phyloP scores from a whole-genome alignment of 192 early-diverging fungal species.

The Coemansia sp. region DNA sequence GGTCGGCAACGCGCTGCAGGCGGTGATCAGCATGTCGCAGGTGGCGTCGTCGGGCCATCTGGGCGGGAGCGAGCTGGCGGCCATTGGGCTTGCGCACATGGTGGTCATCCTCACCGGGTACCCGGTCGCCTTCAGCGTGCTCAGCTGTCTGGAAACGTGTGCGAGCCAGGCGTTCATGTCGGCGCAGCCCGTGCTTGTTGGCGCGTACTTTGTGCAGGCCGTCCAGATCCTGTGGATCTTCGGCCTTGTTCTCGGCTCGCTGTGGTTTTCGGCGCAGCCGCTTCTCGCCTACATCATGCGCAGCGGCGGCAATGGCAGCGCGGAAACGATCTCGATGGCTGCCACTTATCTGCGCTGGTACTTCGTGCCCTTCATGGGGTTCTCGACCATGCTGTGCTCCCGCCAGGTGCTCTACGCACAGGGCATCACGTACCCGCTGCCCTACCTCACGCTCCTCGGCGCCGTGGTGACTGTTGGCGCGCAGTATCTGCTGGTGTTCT shows the following conservation, averaged over 20 bases:
- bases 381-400: slow-evolving; percentile 28
- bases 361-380: slow-evolving; percentile 47
- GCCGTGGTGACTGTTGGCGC: slow-evolving; percentile 23
- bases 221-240: slow-evolving; percentile 41
- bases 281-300: slow-evolving; percentile 23
- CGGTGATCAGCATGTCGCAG: slow-evolving; percentile 65
- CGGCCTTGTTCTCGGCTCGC: slow-evolving; percentile 37
- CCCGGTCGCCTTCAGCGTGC: slow-evolving; percentile 67
- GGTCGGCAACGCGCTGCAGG: slow-evolving; percentile 63
- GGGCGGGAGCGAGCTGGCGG: slow-evolving; percentile 65
- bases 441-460: slow-evolving; percentile 44
- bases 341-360: slow-evolving; percentile 50
- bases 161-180: slow-evolving; percentile 71
- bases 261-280: slow-evolving; percentile 34
- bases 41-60: slow-evolving; percentile 68
- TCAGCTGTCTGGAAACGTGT: slow-evolving; percentile 77
- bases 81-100: slow-evolving; percentile 72
- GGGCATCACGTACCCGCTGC: slow-evolving; percentile 49
- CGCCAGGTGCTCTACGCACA: slow-evolving; percentile 49
- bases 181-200: slow-evolving; percentile 41
- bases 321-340: slow-evolving; percentile 13
- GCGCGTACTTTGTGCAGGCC: slow-evolving; percentile 45
- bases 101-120: slow-evolving; percentile 74
- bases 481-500: slow-evolving; percentile 49
- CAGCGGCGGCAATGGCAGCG: slow-evolving; percentile 4